These are phyloP conservation scores for Eucalyptus sp. DNA, from an alignment of 345 rosid genomes.

Conservation along the genomic window DNA sequence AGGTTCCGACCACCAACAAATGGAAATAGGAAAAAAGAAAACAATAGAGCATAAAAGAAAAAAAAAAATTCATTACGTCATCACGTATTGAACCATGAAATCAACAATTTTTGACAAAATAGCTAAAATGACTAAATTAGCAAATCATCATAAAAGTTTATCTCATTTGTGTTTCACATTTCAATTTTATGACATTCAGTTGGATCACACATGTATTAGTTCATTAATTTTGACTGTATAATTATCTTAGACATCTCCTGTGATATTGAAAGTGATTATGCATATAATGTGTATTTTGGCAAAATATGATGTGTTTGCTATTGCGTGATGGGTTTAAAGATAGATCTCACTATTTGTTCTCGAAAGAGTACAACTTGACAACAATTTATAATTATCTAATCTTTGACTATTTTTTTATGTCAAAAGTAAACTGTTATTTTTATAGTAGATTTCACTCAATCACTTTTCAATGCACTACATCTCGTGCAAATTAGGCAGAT, in stretches of 20 bases:
- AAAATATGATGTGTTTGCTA: background rate
- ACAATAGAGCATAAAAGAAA: fast-evolving
- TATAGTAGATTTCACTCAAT: too few species aligned
- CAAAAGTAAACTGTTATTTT: too few species aligned
- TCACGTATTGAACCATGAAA: background rate
- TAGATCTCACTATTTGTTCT: background rate
- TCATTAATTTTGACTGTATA: background rate
- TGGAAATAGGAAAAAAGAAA: background rate
- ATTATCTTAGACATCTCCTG: background rate
- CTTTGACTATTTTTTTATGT: background rate
- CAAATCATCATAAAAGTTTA: background rate
- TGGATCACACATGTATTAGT: background rate
- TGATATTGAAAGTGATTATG: background rate
- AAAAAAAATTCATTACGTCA: background rate
- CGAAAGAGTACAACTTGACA: too few species aligned
- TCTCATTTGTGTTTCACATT: background rate
- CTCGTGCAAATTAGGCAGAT: background rate
- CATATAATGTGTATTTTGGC: background rate
- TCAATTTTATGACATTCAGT: background rate
- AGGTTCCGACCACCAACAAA: fast-evolving
- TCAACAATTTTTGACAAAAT: background rate
- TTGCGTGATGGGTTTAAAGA: background rate
- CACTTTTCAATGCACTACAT: too few species aligned
- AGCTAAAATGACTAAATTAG: background rate
- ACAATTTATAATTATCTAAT: too few species aligned